Percentiles rank a stretch among this genome's conserved stretches.
Evolutionary conservation across 805 yeast genomes (phyloP).

Genomic region (Yarrowia deformans): DNA sequence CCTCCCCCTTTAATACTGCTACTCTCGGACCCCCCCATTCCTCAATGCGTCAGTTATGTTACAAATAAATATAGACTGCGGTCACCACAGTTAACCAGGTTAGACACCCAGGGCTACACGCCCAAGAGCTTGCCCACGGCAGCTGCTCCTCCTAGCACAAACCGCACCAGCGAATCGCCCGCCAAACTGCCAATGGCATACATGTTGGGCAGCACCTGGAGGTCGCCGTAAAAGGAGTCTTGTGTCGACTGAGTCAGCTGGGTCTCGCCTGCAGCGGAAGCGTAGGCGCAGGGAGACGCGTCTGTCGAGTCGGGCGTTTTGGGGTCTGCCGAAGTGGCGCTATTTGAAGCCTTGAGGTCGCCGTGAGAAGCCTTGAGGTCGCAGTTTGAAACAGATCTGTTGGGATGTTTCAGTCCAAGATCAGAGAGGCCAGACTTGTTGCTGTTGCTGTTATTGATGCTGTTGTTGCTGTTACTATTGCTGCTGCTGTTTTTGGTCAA

Average conservation of each 20-base stretch:
- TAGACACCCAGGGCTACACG: background rate
- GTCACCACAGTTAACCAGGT: background rate
- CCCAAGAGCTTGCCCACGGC: conserved; percentile 48
- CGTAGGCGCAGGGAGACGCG: conserved; percentile 35
- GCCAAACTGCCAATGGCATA: conserved; percentile 48
- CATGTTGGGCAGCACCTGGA: conserved; percentile 43
- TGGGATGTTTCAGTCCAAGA: background rate
- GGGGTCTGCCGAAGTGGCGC: too few species aligned
- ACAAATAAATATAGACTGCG: conserved; percentile 16
- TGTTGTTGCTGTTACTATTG: background rate
- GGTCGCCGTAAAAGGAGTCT: conserved; percentile 18
- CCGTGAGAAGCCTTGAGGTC: background rate
- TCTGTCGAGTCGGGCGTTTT: conserved; percentile 36
- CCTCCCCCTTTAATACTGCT: too few species aligned
- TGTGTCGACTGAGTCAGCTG: background rate
- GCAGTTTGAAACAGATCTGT: background rate
- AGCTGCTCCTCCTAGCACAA: conserved; percentile 47
- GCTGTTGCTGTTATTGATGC: conserved; percentile 4
- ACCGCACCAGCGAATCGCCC: conserved; percentile 49
- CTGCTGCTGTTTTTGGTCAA: conserved; percentile 23
- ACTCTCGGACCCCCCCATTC: background rate
- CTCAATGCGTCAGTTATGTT: conserved; percentile 24
- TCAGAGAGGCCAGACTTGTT: background rate
- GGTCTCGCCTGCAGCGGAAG: background rate
- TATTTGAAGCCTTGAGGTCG: too few species aligned